phyloP scores from a whole-genome alignment of 106 monocot genomes.

The Dactylorhiza incarnata region DNA sequence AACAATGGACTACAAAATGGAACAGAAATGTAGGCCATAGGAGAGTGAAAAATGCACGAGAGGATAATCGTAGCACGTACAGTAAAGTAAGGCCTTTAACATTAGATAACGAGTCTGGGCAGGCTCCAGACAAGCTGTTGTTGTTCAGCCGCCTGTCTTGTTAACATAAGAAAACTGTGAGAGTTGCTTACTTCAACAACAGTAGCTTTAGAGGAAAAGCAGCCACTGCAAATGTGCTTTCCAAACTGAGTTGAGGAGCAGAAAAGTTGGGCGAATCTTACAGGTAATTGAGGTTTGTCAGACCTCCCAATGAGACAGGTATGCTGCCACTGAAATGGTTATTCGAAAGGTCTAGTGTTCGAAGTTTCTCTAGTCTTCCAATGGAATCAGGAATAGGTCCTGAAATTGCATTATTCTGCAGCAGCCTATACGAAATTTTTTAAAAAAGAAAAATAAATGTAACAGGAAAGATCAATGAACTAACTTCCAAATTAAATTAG shows the following conservation, averaged over 20 bases:
- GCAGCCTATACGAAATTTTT: constrained; percentile 22
- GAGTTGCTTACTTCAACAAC: not conserved
- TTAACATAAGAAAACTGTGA: constrained; percentile 14
- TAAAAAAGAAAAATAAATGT: constrained; percentile 3
- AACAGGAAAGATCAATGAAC: not conserved
- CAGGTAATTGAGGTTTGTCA: constrained; percentile 62
- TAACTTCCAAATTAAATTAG: not conserved
- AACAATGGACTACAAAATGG: not conserved
- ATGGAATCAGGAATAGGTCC: constrained; percentile 49
- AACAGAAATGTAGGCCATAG: not conserved
- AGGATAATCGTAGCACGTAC: constrained; percentile 33
- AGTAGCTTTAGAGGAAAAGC: not conserved
- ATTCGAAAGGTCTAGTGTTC: constrained; percentile 56
- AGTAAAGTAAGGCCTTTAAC: constrained; percentile 80
- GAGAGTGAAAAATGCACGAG: constrained; percentile 5
- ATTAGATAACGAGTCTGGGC: constrained; percentile 74
- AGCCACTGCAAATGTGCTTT: not conserved
- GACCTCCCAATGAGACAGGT: constrained; percentile 46
- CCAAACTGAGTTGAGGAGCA: not conserved
- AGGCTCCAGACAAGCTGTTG: constrained; percentile 76
- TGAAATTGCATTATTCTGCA: constrained; percentile 65
- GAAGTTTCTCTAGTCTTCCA: constrained; percentile 50
- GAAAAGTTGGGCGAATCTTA: constrained; percentile 21
- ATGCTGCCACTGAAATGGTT: constrained; percentile 57
- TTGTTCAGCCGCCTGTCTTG: constrained; percentile 65